Conservation (phyloP, 2,329 filamentous ascomycete genomes). For the Polytolypa hystricis region DNA sequence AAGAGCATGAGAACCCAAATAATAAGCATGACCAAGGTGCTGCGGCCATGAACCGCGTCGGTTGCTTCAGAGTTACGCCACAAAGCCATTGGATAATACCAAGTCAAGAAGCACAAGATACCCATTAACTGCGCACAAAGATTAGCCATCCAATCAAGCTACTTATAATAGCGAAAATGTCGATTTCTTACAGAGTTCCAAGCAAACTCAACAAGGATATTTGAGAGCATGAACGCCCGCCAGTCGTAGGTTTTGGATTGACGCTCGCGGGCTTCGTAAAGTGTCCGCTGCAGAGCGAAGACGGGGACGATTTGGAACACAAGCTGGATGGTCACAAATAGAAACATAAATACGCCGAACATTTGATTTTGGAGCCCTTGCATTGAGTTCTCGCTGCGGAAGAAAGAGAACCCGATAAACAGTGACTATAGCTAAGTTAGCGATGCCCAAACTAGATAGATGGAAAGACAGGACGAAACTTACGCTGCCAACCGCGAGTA, state of each 20-base stretch:
- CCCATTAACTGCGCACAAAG: slow-evolving; percentile 36
- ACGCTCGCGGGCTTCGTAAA: slow-evolving; percentile 50
- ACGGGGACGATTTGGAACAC: slow-evolving; percentile 45
- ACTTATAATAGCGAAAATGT: no score
- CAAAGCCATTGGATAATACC: slow-evolving; percentile 54
- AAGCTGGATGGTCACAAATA: slow-evolving; percentile 61
- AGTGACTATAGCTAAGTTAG: slow-evolving; percentile 50
- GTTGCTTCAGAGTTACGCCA: slow-evolving; percentile 32
- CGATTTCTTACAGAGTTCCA: slow-evolving; percentile 39
- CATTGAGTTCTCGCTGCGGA: slow-evolving; percentile 58
- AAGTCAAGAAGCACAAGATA: slow-evolving; percentile 51
- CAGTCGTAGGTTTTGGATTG: slow-evolving; percentile 62
- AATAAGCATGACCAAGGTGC: slow-evolving; percentile 55
- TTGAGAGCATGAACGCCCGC: slow-evolving; percentile 57
- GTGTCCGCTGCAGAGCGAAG: slow-evolving; percentile 45
- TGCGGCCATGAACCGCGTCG: slow-evolving; percentile 37
- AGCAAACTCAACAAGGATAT: slow-evolving; percentile 60
- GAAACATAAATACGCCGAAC: slow-evolving; percentile 75
- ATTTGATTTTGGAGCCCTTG: slow-evolving; percentile 84
- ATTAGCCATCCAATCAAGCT: not conserved
- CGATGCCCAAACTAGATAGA: slow-evolving; percentile 55
- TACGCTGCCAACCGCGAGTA: slow-evolving; percentile 1
- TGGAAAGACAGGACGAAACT: slow-evolving; percentile 43
- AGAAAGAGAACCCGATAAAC: slow-evolving; percentile 78
- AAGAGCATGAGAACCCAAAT: slow-evolving; percentile 57